These are phyloP conservation scores for Cytospora paraplurivora DNA, from an alignment of 2,329 filamentous ascomycete genomes.

Conservation along the genomic window DNA sequence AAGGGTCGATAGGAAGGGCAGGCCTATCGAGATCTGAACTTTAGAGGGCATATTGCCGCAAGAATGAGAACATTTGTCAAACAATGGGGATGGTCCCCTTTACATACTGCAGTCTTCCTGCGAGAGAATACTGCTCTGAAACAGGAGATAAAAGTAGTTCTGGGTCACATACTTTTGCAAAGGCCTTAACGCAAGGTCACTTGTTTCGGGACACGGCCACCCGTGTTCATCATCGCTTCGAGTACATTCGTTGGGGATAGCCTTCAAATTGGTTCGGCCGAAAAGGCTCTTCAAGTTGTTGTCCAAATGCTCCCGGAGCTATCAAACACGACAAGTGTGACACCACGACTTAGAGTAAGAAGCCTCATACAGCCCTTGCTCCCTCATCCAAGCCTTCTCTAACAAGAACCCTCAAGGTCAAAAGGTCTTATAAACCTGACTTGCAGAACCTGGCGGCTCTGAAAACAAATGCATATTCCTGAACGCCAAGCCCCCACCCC, in stretches of 20 bases:
- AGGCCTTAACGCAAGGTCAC: background rate
- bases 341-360: background rate
- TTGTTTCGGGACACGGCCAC: background rate
- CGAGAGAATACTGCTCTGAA: conserved; percentile 28
- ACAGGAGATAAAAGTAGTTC: background rate
- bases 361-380: background rate
- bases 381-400: background rate
- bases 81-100: background rate
- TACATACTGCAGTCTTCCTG: conserved; percentile 33
- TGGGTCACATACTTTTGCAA: background rate
- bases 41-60: background rate
- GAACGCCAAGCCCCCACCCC: background rate
- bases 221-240: background rate
- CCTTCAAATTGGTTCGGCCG: background rate
- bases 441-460: background rate
- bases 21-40: conserved; percentile 53
- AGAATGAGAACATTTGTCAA: background rate
- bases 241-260: background rate
- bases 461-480: background rate
- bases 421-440: background rate
- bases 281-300: background rate
- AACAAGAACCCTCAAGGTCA: background rate
- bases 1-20: conserved; percentile 84
- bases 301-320: background rate
- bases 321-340: background rate